Conservation (phyloP, 306 rosid genomes). For the Carpinus fangiana region DNA sequence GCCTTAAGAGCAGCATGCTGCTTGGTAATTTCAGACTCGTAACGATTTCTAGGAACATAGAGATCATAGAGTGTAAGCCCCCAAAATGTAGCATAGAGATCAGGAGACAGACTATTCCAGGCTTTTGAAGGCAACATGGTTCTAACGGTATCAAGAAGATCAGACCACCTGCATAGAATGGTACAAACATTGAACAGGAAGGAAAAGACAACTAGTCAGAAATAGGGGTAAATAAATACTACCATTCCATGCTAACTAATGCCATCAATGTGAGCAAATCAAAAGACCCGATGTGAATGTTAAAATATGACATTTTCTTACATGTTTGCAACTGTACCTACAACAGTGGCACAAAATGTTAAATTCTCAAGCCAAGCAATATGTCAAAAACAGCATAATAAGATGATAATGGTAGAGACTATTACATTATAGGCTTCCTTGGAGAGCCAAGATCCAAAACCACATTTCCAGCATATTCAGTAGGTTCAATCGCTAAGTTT, state of each 20-base stretch:
- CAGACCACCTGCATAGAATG: conserved; percentile 68
- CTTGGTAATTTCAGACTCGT: conserved; percentile 85
- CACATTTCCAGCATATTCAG: conserved; percentile 46
- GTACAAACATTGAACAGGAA: background rate
- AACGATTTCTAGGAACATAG: conserved; percentile 86
- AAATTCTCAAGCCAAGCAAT: conserved; percentile 6
- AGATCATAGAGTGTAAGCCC: conserved; percentile 97
- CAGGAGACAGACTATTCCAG: conserved; percentile 98
- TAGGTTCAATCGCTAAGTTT: conserved; percentile 60
- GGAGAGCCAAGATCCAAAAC: conserved; percentile 76
- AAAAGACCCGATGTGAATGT: background rate
- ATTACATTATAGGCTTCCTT: conserved; percentile 59
- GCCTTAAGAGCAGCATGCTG: conserved; percentile 86
- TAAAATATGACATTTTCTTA: background rate
- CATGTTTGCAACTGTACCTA: background rate
- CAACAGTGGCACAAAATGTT: background rate
- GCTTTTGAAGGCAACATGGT: conserved; percentile 93
- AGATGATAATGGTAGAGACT: conserved; percentile 3
- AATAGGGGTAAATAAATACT: conserved; percentile 6
- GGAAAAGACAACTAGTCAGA: conserved; percentile 13
- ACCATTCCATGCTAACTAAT: background rate
- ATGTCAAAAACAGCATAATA: background rate
- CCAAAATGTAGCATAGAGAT: conserved; percentile 95
- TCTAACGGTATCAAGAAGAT: conserved; percentile 78
- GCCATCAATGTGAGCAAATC: conserved; percentile 1